Evolutionary conservation across 306 rosid genomes (phyloP), one percentile per base, ranked within the genome.

Genomic region (Corylus americana): DNA sequence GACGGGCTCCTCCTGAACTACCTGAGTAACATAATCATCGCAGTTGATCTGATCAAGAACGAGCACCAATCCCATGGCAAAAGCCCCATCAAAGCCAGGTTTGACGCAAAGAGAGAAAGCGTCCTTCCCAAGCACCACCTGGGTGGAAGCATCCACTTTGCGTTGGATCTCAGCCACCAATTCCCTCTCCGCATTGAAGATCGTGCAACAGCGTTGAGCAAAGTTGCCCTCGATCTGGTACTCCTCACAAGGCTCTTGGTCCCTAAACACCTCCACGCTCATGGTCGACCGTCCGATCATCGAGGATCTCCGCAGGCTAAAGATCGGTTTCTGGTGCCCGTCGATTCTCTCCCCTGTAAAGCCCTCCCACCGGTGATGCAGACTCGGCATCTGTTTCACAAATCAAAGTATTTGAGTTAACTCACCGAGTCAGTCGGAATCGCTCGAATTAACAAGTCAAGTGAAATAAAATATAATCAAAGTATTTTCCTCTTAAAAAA

Each of bases 321-420:
- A 95, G 70, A 90, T 50, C 20, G 98, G 91, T 47, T 89, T 92
- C 62, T 87, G 35, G 35, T 31, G 93, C 5, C 98, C 94, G 14
- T 95, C 92, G 42, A 29, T 74, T 82, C 96, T 88, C 83, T 95
- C 98, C 55, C 98, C 98, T 22, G 54, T 45, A 80, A 68, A 92
- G 9, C 98, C 98, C 82, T 95, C 98, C 98, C 98, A 95, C 67
- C 98, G 85, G 29, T 92, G 94, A 83, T 92, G 98, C 75, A 92
- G 82, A 78, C 98, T 95, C 73, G 98, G 97, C 81, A 92, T 82
- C 98, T 95, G 93, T 17, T 31, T n/a, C 4, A 16, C n/a, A 47
- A 27, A 67, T n/a, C 70, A 4, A 57, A 18, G 13, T 6, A 0
- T 74, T 39, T 3, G 76, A 70, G 76, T 82, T 66, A 48, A 44